A percentile compares a stretch with the other conserved stretches of the same genome.
phyloP scores from a whole-genome alignment of 2,329 filamentous ascomycete genomes.

The Dryadomyces sulphureus region DNA sequence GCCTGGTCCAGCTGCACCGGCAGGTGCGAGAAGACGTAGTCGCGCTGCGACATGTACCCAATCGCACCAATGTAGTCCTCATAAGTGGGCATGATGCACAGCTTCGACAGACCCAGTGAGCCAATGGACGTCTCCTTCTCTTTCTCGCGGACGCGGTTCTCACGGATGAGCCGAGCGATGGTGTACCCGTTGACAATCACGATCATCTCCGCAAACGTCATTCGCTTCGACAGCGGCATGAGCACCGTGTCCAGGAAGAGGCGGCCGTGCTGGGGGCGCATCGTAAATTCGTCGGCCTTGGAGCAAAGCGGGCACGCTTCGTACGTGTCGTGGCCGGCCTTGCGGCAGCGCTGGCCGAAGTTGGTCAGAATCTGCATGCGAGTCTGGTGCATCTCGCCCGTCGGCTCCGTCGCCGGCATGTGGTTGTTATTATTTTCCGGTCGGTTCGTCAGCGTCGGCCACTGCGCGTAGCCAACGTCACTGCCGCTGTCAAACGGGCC shows the following conservation, averaged over 20 bases:
- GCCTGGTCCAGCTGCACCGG: slow-evolving; percentile 2
- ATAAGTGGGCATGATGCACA: slow-evolving; percentile 5
- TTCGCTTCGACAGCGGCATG: slow-evolving; percentile 4
- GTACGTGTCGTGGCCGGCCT: background rate
- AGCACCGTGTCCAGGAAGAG: slow-evolving; percentile 9
- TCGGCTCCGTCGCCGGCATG: slow-evolving; percentile 7
- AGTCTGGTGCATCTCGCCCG: slow-evolving; percentile 3
- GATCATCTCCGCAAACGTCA: slow-evolving; percentile 6
- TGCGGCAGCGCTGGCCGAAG: slow-evolving; percentile 7
- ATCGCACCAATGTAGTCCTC: slow-evolving; percentile 8
- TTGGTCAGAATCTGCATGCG: slow-evolving; percentile 8
- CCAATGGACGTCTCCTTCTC: no score
- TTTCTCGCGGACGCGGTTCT: background rate
- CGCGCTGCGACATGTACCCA: slow-evolving; percentile 2
- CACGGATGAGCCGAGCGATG: slow-evolving; percentile 5
- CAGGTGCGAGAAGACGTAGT: slow-evolving; percentile 1
- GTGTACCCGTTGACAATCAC: slow-evolving; percentile 7
- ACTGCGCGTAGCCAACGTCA: background rate
- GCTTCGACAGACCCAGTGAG: no score
- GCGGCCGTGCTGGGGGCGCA: slow-evolving; percentile 8
- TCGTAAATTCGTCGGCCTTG: slow-evolving; percentile 3
- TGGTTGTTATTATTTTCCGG: slow-evolving; percentile 4
- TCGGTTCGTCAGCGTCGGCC: slow-evolving; percentile 1
- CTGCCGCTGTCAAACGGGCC: background rate
- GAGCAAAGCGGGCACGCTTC: background rate